Base-by-base conservation (phyloP, 2,329 filamentous ascomycete species). In the Plenodomus lindquistii region DNA sequence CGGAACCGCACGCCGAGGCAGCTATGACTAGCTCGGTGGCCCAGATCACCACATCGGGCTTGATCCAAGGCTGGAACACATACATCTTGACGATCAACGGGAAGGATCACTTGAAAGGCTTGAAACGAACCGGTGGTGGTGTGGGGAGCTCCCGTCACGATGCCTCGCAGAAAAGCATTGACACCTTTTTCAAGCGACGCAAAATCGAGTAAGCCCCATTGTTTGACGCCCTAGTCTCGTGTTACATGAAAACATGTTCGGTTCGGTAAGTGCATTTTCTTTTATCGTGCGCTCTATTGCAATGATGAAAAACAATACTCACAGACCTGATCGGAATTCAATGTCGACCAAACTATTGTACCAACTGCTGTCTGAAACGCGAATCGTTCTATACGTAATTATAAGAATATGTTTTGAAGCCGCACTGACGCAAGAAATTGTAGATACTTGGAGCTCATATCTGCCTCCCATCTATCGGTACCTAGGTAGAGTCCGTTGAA, bases 321-420 rank as follows among this genome's bases (percentile, higher is more conserved):
- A 90, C 86, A 90, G 87, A 91, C 87, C 87, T 91, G 87, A 87
- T 87, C 87, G 81, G 85, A 90, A 87, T 74, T 70, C 65, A 65
- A 79, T 89, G 86, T 88, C 80, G 86, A 88, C 81, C 78, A 43
- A 31, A 70, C 77, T 75, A 84, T 85, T 83, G 84, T 85, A 71
- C 84, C 87, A 90, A 90, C 86, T 87, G 86, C 87, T 90, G 85
- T 89, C 86, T 89, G 86, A 89, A 71, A 41, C 51, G 52, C 55
- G 54, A 42, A 2, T 16, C 37, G 16, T 6, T 18, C 22, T 21
- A 15, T 29, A 16, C 31, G 6, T 8, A 31, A 8, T 31, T 13
- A 15, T 13, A 20, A 15, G 2, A 39, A 17, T 2, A 18, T 17
- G 16, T 4, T 41, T 37, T 24, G n/a, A 15, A 37, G 27, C 39